Base-by-base conservation (phyloP, 2,329 filamentous ascomycete species). In the Gnomoniopsis smithogilvyi region DNA sequence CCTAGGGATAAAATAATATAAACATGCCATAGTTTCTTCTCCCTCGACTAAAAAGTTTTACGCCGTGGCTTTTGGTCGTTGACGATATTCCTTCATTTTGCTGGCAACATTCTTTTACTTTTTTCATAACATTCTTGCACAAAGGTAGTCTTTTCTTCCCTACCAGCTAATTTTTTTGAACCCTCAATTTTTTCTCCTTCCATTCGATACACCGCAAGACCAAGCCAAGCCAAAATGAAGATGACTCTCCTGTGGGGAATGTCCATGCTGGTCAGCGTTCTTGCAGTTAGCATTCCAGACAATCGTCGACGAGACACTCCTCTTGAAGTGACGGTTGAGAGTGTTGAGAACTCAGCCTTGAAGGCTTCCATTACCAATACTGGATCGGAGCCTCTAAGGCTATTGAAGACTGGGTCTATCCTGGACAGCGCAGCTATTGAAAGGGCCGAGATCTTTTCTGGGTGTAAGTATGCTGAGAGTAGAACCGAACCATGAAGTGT, bases 321-420 rank as follows among this genome's bases (percentile, higher is more conserved):
- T 56, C 68, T 80, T 52, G 70, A 76, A 21, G 76, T 80, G 61
- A 71, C 77, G 66, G 74, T 83, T 58, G 71, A 79, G 68, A 72
- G 77, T 64, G 68, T 75, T 22, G 78, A 77, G 59, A 83, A 84
- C 71, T 77, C 80, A n/a, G 74, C 73, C 56, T 74, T 85, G 64
- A 82, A 81, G 72, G 79, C 80, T 33, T 70, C 73, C 49, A 73
- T 85, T 60, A 82, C 78, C 64, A 84, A 84, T 74, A 80, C 73
- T 34, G 81, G 80, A 49, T 72, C 73, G 49, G 72, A 70, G 50
- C 73, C 73, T 58, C 67, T 84, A 62, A 81, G 82, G 69, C 67
- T 85, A 26, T 71, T 84, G 62, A 83, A 77, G 72, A 75, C 76
- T 47, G 81, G 81, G 36, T 81, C 78, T 54, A 78, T 85, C 64